Conservation (phyloP, 2,329 filamentous ascomycete species). For the Colletotrichum cordylinicola region DNA sequence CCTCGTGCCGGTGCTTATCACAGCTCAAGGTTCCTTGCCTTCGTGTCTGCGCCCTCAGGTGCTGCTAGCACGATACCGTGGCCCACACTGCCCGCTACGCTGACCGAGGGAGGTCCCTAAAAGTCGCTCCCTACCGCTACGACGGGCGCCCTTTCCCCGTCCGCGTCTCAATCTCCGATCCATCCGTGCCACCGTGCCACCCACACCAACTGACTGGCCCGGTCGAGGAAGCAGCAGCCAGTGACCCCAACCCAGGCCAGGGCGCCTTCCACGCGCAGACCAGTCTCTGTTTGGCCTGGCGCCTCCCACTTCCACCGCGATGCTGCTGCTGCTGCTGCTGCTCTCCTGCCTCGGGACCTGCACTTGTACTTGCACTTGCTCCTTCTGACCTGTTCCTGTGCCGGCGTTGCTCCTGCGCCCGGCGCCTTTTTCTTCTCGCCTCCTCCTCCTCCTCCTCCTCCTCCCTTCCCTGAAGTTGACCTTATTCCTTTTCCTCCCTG, state of each 20-base stretch:
- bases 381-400: slow-evolving; percentile 1
- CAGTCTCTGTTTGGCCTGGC: background rate
- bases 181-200: slow-evolving; percentile 17
- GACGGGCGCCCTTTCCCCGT: background rate
- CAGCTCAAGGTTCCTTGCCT: background rate
- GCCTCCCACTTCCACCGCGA: background rate
- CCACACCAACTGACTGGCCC: background rate
- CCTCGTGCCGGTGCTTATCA: background rate
- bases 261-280: background rate
- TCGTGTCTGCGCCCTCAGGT: background rate
- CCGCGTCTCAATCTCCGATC: slow-evolving; percentile 18
- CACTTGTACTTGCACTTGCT: background rate
- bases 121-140: background rate
- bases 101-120: background rate
- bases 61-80: background rate
- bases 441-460: background rate
- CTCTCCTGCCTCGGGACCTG: slow-evolving; percentile 3
- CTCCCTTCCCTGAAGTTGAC: background rate
- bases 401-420: background rate
- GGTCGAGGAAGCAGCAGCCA: too few relatives aligned
- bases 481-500: background rate
- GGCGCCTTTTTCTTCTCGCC: background rate
- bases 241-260: background rate
- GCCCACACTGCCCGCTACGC: background rate
- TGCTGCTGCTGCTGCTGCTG: background rate